These are phyloP conservation scores for Bipolaris victoriae DNA, from an alignment of 2,329 filamentous ascomycete genomes.

Conservation along the genomic window DNA sequence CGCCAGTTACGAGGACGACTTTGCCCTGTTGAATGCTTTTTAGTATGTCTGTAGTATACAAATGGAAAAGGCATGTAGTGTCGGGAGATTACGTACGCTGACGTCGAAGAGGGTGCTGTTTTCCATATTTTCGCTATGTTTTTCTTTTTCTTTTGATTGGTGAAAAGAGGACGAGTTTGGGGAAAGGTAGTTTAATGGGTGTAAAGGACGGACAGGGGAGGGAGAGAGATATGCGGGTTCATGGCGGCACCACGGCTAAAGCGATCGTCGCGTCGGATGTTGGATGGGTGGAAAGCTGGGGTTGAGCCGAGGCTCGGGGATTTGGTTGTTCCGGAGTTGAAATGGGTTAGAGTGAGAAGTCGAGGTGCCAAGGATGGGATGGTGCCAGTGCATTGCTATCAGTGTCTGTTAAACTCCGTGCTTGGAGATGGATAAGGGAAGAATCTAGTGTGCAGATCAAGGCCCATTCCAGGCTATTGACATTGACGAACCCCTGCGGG, in stretches of 20 bases:
- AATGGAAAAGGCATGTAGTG: background rate
- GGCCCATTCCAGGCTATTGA: too few relatives aligned
- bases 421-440: background rate
- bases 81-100: slow-evolving; percentile 29
- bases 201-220: background rate
- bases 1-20: slow-evolving; percentile 56
- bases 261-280: slow-evolving; percentile 13
- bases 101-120: slow-evolving; percentile 46
- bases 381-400: too few relatives aligned
- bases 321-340: slow-evolving; percentile 8
- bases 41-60: background rate
- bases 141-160: background rate
- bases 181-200: background rate
- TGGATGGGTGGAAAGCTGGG: slow-evolving; percentile 25
- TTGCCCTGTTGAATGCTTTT: slow-evolving; percentile 41
- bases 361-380: background rate
- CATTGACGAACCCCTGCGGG: too few relatives aligned
- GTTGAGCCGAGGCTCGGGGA: slow-evolving; percentile 35
- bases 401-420: too few relatives aligned
- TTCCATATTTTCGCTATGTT: slow-evolving; percentile 44
- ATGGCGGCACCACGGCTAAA: slow-evolving; percentile 13
- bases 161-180: too few relatives aligned
- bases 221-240: background rate
- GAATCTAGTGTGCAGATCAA: background rate
- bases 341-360: background rate